Conservation (phyloP, 192 early-diverging fungal species). For the Coemansia sp. region DNA sequence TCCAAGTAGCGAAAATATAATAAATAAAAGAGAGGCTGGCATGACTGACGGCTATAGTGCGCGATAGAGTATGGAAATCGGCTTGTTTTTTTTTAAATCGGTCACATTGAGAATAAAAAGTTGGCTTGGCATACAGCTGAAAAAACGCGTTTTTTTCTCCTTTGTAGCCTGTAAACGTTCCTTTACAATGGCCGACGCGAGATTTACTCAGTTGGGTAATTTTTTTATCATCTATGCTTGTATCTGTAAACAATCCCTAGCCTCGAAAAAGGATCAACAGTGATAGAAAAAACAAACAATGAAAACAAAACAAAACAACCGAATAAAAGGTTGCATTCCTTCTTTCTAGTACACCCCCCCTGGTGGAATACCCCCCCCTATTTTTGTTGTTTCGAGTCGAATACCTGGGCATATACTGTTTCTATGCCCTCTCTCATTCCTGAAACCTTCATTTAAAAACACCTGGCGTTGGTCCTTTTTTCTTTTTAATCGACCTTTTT, state of each 20-base stretch:
- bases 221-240: neutral
- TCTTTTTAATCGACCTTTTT: neutral
- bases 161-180: neutral
- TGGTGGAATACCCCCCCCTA: neutral
- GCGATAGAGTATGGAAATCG: slow-evolving; percentile 8
- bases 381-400: neutral
- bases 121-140: neutral
- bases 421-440: neutral
- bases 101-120: neutral
- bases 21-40: neutral
- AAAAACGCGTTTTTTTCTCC: neutral
- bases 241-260: neutral
- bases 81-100: neutral
- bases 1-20: neutral
- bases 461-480: neutral
- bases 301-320: neutral
- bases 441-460: neutral
- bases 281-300: neutral
- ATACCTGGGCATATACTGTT: neutral
- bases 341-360: neutral
- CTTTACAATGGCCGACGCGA: neutral
- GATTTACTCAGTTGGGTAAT: neutral
- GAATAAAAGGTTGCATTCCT: neutral
- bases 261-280: neutral
- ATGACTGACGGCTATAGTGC: slow-evolving; percentile 5